A percentile compares a stretch with the other conserved stretches of the same genome.
phyloP scores from a whole-genome alignment of 2,329 filamentous ascomycete species.

The Periglandula ipomoeae region DNA sequence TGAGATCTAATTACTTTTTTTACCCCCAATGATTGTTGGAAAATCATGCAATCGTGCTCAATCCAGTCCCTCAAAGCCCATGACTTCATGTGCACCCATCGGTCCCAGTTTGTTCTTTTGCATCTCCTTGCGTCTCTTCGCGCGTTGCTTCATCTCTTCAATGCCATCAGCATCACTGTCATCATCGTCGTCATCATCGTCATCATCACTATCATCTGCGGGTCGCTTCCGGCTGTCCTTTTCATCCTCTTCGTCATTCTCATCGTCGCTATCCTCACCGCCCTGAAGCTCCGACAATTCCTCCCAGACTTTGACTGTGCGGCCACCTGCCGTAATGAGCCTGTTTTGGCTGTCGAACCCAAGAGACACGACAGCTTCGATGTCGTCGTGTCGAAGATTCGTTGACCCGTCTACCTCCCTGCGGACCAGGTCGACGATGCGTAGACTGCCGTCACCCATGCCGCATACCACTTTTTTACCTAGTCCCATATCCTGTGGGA shows the following conservation, averaged over 20 bases:
- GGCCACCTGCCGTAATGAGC: slow-evolving; percentile 83
- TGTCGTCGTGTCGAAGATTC: slow-evolving; percentile 65
- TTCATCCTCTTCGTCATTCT: slow-evolving; percentile 33
- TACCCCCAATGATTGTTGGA: too few relatives aligned
- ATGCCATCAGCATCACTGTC: slow-evolving; percentile 19
- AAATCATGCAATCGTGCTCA: too few relatives aligned
- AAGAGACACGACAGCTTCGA: slow-evolving; percentile 75
- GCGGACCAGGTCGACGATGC: slow-evolving; percentile 65
- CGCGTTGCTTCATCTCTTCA: slow-evolving; percentile 34
- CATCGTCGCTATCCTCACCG: slow-evolving; percentile 34
- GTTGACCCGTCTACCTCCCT: slow-evolving; percentile 61
- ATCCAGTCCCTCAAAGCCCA: slow-evolving; percentile 40
- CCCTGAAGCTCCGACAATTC: slow-evolving; percentile 52
- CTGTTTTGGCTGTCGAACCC: slow-evolving; percentile 78
- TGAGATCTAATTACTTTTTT: not conserved
- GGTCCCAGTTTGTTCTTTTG: slow-evolving; percentile 36
- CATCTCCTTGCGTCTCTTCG: slow-evolving; percentile 33
- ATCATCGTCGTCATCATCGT: slow-evolving; percentile 35
- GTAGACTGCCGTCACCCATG: slow-evolving; percentile 69
- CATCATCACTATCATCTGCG: slow-evolving; percentile 35
- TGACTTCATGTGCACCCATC: slow-evolving; percentile 41
- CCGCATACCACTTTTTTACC: slow-evolving; percentile 72
- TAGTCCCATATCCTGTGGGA: slow-evolving; percentile 61
- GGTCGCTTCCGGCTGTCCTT: not conserved
- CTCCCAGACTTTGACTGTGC: slow-evolving; percentile 88